Evolutionary conservation across 1,139 yeast species (phyloP).

Genomic region (Debaryomyces fabryi): DNA sequence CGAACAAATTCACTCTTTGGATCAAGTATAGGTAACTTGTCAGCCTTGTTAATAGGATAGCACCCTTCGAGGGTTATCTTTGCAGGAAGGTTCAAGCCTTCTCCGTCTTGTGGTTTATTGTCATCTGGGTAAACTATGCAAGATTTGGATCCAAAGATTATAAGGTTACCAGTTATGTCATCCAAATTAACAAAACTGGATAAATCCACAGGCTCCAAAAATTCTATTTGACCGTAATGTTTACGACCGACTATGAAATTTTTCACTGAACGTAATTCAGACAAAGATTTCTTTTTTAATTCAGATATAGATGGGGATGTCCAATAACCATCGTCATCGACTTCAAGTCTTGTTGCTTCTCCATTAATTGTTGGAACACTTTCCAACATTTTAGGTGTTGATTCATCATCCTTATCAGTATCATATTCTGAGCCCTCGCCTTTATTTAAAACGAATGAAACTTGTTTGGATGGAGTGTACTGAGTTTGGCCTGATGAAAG

Average conservation of each 20-base stretch:
- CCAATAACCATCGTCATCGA: slow-evolving; percentile 76
- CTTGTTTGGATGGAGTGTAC: slow-evolving; percentile 31
- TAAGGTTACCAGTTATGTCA: slow-evolving; percentile 65
- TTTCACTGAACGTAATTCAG: slow-evolving; percentile 65
- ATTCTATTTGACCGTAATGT: slow-evolving; percentile 77
- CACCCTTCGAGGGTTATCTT: slow-evolving; percentile 74
- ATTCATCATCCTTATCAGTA: slow-evolving; percentile 7
- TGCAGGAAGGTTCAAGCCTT: slow-evolving; percentile 81
- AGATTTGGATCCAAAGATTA: slow-evolving; percentile 60
- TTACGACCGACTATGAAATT: slow-evolving; percentile 79
- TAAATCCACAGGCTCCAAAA: slow-evolving; percentile 80
- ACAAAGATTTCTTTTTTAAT: slow-evolving; percentile 58
- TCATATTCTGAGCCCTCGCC: slow-evolving; percentile 12
- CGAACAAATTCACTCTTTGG: slow-evolving; percentile 72
- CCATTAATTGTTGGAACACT: slow-evolving; percentile 13
- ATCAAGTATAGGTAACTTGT: slow-evolving; percentile 75
- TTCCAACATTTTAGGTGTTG: slow-evolving; percentile 16
- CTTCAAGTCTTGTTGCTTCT: slow-evolving; percentile 40
- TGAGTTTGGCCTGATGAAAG: slow-evolving; percentile 11
- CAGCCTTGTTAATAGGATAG: slow-evolving; percentile 74
- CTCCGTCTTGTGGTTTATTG: slow-evolving; percentile 67
- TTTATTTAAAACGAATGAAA: slow-evolving; percentile 34
- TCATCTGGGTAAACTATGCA: slow-evolving; percentile 77
- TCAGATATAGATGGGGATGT: slow-evolving; percentile 74
- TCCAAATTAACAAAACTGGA: slow-evolving; percentile 61